Base-by-base conservation (phyloP, 2,329 filamentous ascomycete genomes). In the Aspergillus hortae region DNA sequence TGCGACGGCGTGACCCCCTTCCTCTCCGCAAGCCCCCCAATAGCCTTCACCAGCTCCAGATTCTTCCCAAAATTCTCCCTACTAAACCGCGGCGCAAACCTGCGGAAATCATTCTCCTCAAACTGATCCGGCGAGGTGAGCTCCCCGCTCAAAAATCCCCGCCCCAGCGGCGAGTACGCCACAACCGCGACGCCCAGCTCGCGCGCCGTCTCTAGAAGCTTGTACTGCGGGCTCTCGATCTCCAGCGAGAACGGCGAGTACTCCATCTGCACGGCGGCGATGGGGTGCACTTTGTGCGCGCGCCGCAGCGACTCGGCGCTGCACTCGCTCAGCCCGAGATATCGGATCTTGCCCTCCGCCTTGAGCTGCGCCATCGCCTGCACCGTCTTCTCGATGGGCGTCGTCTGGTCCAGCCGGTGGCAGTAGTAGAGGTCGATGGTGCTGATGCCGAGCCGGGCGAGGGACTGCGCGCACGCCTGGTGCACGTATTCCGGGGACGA, bases 21-120 rank as follows among this genome's bases (percentile, higher is more conserved):
- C 60, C 70, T 71, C 44, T 71, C 68, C 0, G 82, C 82, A 4
- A 85, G 61, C 11, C 57, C 71, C 0, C 63, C 62, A 46, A 87
- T 74, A 15, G 66, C 65, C 30, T 80, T 76, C 3, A 84, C 77
- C 2, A 86, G 64, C 55, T 73, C 69, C 10, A 84, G 54, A 56
- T 86, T 86, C 64, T 80, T 80, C 7, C 65, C 67, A 58, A 84
- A 79, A 57, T 85, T 81, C 46, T 79, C 80, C 14, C 73, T 69
- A 2, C 58, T 67, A 63, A 81, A 82, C 11, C 81, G 74, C 2
- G 81, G 80, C 14, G 77, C 44, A 9, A 56, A 55, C 15, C 58
- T 51, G 4, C 82, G 76, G 59, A 75, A 71, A 61, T 84, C 80
- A 2, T 61, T 67, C n/a, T 69, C 68, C 4, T 36, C 49, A 25